A percentile compares a stretch with the other conserved stretches of the same genome.
These are phyloP conservation scores for Aspergillus sp. DNA, from an alignment of 2,329 filamentous ascomycete species.

Conservation along the genomic window DNA sequence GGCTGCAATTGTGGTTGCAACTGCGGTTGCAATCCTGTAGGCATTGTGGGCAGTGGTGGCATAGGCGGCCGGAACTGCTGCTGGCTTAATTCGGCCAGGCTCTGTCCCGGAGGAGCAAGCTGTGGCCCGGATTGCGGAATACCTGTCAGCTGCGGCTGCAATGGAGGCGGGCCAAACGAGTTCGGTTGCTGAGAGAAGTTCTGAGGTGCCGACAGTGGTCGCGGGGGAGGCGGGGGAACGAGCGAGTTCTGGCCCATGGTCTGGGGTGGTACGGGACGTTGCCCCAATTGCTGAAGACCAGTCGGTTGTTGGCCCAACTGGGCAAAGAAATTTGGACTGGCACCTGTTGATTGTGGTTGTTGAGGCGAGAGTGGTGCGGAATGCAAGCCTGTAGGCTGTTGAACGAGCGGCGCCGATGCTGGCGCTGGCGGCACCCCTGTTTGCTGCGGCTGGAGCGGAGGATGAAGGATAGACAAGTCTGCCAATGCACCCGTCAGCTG, in stretches of 20 bases:
- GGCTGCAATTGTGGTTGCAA: conserved; percentile 40
- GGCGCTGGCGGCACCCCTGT: conserved; percentile 40
- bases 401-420: conserved; percentile 35
- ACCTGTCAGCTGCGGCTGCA: conserved; percentile 82
- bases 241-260: conserved; percentile 54
- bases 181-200: conserved; percentile 63
- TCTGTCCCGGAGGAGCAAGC: conserved; percentile 66
- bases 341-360: conserved; percentile 38
- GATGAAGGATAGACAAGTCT: conserved; percentile 57
- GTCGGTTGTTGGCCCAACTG: conserved; percentile 39
- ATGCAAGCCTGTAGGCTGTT: conserved; percentile 29
- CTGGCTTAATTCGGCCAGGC: conserved; percentile 63
- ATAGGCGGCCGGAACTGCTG: conserved; percentile 53
- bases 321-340: conserved; percentile 44
- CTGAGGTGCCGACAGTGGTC: conserved; percentile 81
- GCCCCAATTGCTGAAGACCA: conserved; percentile 42
- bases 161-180: conserved; percentile 62
- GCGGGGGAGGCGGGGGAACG: conserved; percentile 67
- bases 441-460: conserved; percentile 47
- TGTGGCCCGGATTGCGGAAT: conserved; percentile 47
- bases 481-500: conserved; percentile 61
- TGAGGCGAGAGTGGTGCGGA: conserved; percentile 30
- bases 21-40: conserved; percentile 51
- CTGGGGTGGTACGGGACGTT: conserved; percentile 64
- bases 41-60: conserved; percentile 56